phyloP scores from a whole-genome alignment of 208 protist species.

The Porcisia deanei region DNA sequence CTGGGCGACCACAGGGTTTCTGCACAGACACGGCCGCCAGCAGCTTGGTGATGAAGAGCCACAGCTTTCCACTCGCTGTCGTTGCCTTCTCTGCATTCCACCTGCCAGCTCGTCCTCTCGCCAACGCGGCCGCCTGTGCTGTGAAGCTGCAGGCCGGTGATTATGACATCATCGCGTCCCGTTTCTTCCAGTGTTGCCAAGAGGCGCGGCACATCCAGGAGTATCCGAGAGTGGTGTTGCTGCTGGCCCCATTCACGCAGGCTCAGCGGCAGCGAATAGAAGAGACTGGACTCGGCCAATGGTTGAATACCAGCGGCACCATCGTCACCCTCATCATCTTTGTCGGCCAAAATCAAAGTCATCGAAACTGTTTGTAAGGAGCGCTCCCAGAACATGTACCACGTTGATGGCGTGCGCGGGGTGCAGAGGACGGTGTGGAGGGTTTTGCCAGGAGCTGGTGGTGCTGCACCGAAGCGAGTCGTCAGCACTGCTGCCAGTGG shows the following conservation, averaged over 20 bases:
- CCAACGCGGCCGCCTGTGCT: conserved; percentile 20
- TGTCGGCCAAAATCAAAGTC: neutral
- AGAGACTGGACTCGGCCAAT: conserved; percentile 16
- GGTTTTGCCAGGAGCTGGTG: neutral
- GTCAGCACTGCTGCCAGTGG: neutral
- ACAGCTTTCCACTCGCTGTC: conserved; percentile 19
- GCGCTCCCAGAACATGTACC: conserved; percentile 24
- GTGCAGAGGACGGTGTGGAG: conserved; percentile 23
- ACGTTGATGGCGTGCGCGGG: conserved; percentile 11
- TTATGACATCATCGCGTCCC: conserved; percentile 9
- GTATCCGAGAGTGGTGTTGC: conserved; percentile 25
- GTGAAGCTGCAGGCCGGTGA: conserved; percentile 26
- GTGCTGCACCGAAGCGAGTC: conserved; percentile 7
- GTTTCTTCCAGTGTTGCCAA: neutral
- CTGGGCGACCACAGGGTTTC: conserved; percentile 27
- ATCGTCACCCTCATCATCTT: neutral
- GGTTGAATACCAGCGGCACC: neutral
- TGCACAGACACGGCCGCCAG: conserved; percentile 7
- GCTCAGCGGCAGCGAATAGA: conserved; percentile 23
- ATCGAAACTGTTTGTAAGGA: conserved; percentile 7
- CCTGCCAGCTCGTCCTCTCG: conserved; percentile 14
- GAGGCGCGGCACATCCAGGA: conserved; percentile 17
- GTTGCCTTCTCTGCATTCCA: conserved; percentile 28
- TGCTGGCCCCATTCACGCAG: conserved; percentile 20
- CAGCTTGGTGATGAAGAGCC: conserved; percentile 16